A percentile compares a stretch with the other conserved stretches of the same genome.
Conservation (phyloP, 108 stramenopile genomes). For the Asterionellopsis glacialis region DNA sequence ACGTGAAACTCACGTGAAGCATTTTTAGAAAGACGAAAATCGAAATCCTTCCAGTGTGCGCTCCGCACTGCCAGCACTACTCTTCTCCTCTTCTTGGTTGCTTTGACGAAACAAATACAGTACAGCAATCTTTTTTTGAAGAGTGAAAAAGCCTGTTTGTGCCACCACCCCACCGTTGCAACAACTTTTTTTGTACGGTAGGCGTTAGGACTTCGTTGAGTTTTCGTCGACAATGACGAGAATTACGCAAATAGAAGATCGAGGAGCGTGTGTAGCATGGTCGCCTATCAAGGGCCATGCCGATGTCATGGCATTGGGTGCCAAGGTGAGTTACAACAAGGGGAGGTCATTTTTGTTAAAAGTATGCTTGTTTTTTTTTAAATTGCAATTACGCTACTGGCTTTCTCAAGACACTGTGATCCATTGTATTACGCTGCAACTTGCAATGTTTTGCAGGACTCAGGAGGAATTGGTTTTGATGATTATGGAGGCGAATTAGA, state of each 20-base stretch:
- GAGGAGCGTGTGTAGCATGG: constrained; percentile 66
- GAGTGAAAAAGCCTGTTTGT: too few relatives aligned
- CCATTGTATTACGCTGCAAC: not conserved
- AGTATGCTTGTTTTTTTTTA: not conserved
- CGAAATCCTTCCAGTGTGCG: too few relatives aligned
- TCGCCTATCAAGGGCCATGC: constrained; percentile 46
- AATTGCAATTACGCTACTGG: not conserved
- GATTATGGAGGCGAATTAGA: constrained; percentile 93
- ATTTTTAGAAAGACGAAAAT: too few relatives aligned
- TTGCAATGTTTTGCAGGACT: constrained; percentile 34
- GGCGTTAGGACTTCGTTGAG: too few relatives aligned
- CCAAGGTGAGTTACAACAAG: constrained; percentile 50
- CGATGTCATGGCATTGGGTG: constrained; percentile 69
- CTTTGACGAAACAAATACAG: too few relatives aligned
- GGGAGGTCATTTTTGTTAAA: not conserved
- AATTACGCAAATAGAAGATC: constrained; percentile 63
- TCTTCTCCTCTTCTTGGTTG: too few relatives aligned
- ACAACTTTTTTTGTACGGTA: too few relatives aligned
- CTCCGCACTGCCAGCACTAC: too few relatives aligned
- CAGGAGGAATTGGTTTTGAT: constrained; percentile 78
- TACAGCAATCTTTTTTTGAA: too few relatives aligned
- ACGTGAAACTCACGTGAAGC: too few relatives aligned
- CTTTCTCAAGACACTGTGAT: not conserved
- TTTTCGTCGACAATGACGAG: constrained; percentile 24
- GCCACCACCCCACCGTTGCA: too few relatives aligned